Conservation (phyloP, 805 yeast species). For the Citeromyces matritensis region DNA sequence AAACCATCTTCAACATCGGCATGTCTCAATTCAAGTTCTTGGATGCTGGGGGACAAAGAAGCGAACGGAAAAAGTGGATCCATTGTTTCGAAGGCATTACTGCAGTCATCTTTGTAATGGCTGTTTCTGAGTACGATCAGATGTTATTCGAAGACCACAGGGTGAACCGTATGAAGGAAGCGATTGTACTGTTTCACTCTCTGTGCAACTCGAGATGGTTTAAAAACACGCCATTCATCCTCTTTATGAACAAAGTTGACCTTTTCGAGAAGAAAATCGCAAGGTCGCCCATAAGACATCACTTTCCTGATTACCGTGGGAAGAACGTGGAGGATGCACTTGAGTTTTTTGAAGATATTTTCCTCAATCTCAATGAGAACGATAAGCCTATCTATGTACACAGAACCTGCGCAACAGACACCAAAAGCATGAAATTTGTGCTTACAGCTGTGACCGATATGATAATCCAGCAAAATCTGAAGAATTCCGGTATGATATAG, state of each 20-base stretch:
- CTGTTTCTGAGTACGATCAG: conserved; percentile 88
- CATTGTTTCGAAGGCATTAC: conserved; percentile 88
- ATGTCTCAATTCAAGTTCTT: conserved; percentile 58
- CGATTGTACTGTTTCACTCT: conserved; percentile 71
- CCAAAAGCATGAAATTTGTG: conserved; percentile 78
- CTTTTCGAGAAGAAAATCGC: conserved; percentile 57
- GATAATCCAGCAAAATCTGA: conserved; percentile 71
- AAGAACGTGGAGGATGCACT: conserved; percentile 52
- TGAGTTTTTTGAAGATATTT: conserved; percentile 54
- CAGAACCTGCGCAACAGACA: conserved; percentile 92
- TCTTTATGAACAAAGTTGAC: conserved; percentile 84
- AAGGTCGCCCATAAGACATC: conserved; percentile 48
- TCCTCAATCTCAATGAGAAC: conserved; percentile 44
- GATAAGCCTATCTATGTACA: conserved; percentile 78
- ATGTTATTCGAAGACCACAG: conserved; percentile 78
- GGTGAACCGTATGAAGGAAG: conserved; percentile 84
- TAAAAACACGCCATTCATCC: conserved; percentile 68
- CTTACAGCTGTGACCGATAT: conserved; percentile 86
- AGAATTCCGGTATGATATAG: conserved; percentile 59
- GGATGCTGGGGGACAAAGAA: conserved; percentile 95
- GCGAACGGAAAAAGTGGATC: conserved; percentile 88
- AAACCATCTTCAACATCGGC: conserved; percentile 58
- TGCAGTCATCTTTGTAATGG: conserved; percentile 76
- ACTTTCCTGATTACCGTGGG: conserved; percentile 72
- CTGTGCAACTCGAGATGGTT: conserved; percentile 82